These are phyloP conservation scores for Thelephora ganbajun DNA, from an alignment of 768 basidiomycete species.

Conservation along the genomic window DNA sequence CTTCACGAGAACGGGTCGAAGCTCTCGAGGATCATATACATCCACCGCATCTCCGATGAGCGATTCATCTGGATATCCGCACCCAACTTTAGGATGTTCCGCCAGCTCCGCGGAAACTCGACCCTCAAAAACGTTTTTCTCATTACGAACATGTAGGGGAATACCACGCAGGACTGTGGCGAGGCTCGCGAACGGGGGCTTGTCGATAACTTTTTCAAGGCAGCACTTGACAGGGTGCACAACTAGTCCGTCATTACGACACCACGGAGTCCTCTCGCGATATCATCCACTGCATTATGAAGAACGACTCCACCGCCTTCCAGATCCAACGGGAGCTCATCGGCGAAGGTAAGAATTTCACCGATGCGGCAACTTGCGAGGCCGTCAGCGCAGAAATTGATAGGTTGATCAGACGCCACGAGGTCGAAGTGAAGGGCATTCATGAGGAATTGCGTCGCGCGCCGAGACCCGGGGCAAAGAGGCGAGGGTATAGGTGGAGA, in stretches of 20 bases:
- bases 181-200: constrained; percentile 33
- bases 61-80: constrained; percentile 9
- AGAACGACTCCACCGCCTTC: constrained; percentile 26
- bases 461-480: constrained; percentile 13
- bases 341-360: constrained; percentile 30
- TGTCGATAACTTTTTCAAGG: constrained; percentile 34
- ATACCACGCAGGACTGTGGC: constrained; percentile 23
- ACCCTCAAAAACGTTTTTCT: constrained; percentile 36
- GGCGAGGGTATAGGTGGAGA: constrained; percentile 27
- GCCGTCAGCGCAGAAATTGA: constrained; percentile 36
- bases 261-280: constrained; percentile 26
- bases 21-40: constrained; percentile 12
- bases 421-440: constrained; percentile 32
- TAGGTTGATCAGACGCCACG: constrained; percentile 30
- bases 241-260: constrained; percentile 27
- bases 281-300: constrained; percentile 28
- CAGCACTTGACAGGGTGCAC: constrained; percentile 33
- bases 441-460: constrained; percentile 14
- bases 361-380: constrained; percentile 36
- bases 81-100: constrained; percentile 37
- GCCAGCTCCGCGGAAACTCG: constrained; percentile 35
- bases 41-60: constrained; percentile 13
- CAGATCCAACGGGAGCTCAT: constrained; percentile 45
- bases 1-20: constrained; percentile 8
- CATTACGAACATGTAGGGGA: constrained; percentile 40